Evolutionary conservation across 2,329 filamentous ascomycete species (phyloP), one percentile per base, ranked within the genome.

Genomic region (Neofusicoccum umdonicola): DNA sequence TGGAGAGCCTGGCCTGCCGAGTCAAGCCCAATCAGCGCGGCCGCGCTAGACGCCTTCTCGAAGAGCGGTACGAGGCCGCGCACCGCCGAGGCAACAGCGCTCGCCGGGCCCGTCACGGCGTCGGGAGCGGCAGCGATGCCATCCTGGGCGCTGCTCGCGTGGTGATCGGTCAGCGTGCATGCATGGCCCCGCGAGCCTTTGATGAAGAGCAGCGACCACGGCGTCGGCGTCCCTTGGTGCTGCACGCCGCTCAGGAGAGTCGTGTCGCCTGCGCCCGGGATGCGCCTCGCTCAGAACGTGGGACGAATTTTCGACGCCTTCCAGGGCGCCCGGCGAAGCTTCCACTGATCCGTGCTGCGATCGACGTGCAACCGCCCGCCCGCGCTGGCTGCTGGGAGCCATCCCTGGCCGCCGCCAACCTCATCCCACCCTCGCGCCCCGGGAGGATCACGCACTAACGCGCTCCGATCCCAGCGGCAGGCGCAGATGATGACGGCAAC

Each of bases 381-480:
- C 54, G 54, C 54, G 54, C 42, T 45, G 56, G 54, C 56, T 60
- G 27, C 56, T 60, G 56, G 56, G 56, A 60, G 56, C 27, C 56
- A 60, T 60, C 56, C 56, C 47, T 45, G 56, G 56, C 42, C 56
- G 56, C 56, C 56, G 56, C 42, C 56, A 60, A 60, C 56, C 56
- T 60, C 56, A 60, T 47, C 56, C 56, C 56, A 45, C 56, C 56
- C 42, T 60, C 56, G 56, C 56, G 56, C 56, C 56, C 37, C 56
- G 56, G 56, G 56, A 60, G 56, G 56, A 60, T 60, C 56, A 60
- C 42, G 56, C 56, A 60, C 56, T 60, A 60, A 60, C 56, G 56
- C 56, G 56, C 56, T 34, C 56, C 42, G 56, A 60, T 47, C 56
- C 56, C 56, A 60, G 56, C 56, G 42, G 56, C 56, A 17, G 41